Evolutionary conservation across 495 filamentous ascomycete species (phyloP), one percentile per base, ranked within the genome.

Genomic region (Xylaria telfairii): DNA sequence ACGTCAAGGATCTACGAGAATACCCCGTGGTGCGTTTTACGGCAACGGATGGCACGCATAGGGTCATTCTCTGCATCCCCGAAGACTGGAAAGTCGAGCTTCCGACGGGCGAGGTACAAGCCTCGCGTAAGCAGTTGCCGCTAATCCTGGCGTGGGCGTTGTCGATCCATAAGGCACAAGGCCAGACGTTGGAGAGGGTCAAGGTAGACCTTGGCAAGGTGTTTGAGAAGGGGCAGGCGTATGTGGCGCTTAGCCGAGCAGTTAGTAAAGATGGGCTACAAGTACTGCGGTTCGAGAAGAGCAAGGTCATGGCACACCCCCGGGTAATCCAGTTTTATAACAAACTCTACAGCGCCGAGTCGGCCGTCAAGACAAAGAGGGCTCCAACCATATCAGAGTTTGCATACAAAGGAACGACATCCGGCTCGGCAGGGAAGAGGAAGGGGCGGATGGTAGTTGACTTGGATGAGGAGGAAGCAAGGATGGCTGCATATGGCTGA

Each of bases 131-230:
- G 8, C 92, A 95, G 77, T 74, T 95, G 71, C 92, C 96, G 2
- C 85, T 99, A 41, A 98, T 98, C 64, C 86, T 99, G 13, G 96
- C 96, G 1, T 98, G 96, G 96, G 96, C 96, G 17, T 82, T 99
- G 19, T 97, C 93, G 2, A 98, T 99, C 71, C 96, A 99, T 84
- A 99, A 99, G 82, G 96, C 96, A 10, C 96, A 99, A 77, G 96
- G 96, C 0, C 96, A 98, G 77, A 98, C 96, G 17, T 84, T 99
- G 54, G 94, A 97, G 76, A 87, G 96, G 19, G 96, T 98, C 59
- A 97, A 97, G 78, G 95, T 99, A 7, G 94, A 98, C 74, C 85
- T 99, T 0, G 93, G 93, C 19, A 91, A 86, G 72, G 93, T 96
- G 10, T 99, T 99, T 74, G 96, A 98, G 79, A 98, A 97, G 79